A percentile compares a stretch with the other conserved stretches of the same genome.
These are phyloP conservation scores for Melaleuca alternifolia DNA, from an alignment of 345 rosid genomes.

Conservation along the genomic window DNA sequence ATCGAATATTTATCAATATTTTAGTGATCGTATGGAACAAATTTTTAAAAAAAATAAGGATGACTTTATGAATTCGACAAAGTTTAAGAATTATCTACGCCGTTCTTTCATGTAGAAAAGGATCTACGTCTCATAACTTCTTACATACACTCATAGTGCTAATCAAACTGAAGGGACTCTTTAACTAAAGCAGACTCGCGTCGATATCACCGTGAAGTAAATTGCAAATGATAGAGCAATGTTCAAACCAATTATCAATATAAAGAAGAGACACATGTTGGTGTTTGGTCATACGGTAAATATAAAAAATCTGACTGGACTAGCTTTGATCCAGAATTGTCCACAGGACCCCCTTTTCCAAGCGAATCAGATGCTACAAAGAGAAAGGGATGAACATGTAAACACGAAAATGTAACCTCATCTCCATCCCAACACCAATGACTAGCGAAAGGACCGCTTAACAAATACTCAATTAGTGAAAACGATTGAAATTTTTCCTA, in stretches of 20 bases:
- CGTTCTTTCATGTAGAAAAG: not conserved
- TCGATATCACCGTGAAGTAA: not conserved
- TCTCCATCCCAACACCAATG: not conserved
- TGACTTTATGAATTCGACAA: not conserved
- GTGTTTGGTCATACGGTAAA: not conserved
- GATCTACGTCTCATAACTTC: not conserved
- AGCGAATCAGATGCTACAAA: not conserved
- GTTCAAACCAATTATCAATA: not conserved
- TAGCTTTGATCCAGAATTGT: not conserved
- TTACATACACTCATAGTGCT: not conserved
- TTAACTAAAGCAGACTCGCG: not conserved
- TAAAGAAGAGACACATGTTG: not conserved
- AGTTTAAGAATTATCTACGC: not conserved
- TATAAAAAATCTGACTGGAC: not conserved
- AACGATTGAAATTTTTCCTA: not conserved
- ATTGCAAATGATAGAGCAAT: not conserved
- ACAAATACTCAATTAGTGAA: not conserved
- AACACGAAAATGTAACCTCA: not conserved
- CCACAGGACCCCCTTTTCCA: not conserved
- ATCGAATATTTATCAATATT: not conserved
- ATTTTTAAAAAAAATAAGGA: not conserved
- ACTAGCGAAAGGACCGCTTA: not conserved
- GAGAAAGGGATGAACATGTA: not conserved
- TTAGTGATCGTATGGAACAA: not conserved
- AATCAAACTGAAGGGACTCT: not conserved